Conservation (phyloP, 768 basidiomycete species). For the Suillus discolor region DNA sequence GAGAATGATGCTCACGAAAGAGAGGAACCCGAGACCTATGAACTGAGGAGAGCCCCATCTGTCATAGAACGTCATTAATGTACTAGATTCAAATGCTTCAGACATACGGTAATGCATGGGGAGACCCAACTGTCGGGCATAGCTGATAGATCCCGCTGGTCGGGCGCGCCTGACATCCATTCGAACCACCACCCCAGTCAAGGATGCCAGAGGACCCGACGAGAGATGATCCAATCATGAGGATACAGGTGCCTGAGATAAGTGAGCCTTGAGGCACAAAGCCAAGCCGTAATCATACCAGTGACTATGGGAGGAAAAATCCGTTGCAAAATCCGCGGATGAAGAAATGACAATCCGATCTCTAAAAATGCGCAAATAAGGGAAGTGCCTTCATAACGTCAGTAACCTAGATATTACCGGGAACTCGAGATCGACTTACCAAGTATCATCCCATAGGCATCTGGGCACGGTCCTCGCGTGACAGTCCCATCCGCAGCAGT, state of each 20-base stretch:
- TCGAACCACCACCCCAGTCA: slow-evolving; percentile 87
- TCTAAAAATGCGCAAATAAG: slow-evolving; percentile 80
- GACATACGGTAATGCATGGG: slow-evolving; percentile 63
- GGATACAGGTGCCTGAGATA: slow-evolving; percentile 65
- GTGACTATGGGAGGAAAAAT: slow-evolving; percentile 85
- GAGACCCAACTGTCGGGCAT: slow-evolving; percentile 73
- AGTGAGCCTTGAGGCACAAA: not conserved
- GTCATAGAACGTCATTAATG: not conserved
- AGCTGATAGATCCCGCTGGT: slow-evolving; percentile 65
- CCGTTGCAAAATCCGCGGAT: slow-evolving; percentile 58
- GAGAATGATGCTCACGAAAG: slow-evolving; percentile 74
- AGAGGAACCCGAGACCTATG: slow-evolving; percentile 86
- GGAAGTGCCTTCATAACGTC: slow-evolving; percentile 56
- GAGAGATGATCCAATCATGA: slow-evolving; percentile 79
- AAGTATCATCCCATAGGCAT: slow-evolving; percentile 79
- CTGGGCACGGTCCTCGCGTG: slow-evolving; percentile 66
- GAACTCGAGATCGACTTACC: slow-evolving; percentile 40
- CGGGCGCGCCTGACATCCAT: slow-evolving; percentile 65
- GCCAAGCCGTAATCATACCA: slow-evolving; percentile 34
- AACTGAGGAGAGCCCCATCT: slow-evolving; percentile 84
- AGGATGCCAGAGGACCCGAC: slow-evolving; percentile 73
- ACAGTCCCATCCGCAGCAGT: slow-evolving; percentile 59
- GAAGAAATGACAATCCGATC: slow-evolving; percentile 78
- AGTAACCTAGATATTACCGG: not conserved
- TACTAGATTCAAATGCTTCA: not conserved